Percentiles rank a stretch among this genome's conserved stretches.
Conservation (phyloP, 169 alveolate species). For the Amoebophrya sp. region DNA sequence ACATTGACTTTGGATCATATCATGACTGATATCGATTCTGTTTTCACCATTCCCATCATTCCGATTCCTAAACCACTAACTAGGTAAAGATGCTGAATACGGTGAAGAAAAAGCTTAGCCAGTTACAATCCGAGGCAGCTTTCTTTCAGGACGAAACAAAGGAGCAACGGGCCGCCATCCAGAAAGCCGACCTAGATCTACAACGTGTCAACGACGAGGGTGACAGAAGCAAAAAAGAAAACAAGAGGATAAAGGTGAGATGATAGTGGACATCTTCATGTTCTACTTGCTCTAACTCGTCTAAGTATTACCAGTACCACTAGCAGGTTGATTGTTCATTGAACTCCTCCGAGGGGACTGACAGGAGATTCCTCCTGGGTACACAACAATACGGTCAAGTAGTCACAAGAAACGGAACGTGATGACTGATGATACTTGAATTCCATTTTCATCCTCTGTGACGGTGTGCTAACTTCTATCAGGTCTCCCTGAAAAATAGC, state of each 20-base stretch:
- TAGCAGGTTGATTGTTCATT: too few species aligned
- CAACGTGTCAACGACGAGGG: constrained; percentile 43
- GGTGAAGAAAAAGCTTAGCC: constrained; percentile 46
- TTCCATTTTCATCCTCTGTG: not conserved
- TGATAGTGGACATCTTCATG: not conserved
- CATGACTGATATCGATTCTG: not conserved
- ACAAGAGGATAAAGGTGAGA: not conserved
- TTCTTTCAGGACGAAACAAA: constrained; percentile 40
- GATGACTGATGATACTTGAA: too few species aligned
- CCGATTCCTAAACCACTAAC: not conserved
- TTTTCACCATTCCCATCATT: not conserved
- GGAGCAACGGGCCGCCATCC: constrained; percentile 44
- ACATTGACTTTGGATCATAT: too few species aligned
- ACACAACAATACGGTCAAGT: not conserved
- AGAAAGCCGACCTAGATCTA: constrained; percentile 42
- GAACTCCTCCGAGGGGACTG: too few species aligned
- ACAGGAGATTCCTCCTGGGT: not conserved
- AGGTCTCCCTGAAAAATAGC: not conserved
- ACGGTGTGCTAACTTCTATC: not conserved
- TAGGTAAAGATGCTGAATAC: constrained; percentile 45
- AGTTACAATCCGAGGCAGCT: constrained; percentile 42
- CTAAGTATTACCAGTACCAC: too few species aligned
- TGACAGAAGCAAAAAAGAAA: not conserved
- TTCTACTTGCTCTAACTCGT: too few species aligned
- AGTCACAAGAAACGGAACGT: too few species aligned